These are phyloP conservation scores for Talaromyces stipitatus DNA, from an alignment of 495 filamentous ascomycete species.

Conservation along the genomic window DNA sequence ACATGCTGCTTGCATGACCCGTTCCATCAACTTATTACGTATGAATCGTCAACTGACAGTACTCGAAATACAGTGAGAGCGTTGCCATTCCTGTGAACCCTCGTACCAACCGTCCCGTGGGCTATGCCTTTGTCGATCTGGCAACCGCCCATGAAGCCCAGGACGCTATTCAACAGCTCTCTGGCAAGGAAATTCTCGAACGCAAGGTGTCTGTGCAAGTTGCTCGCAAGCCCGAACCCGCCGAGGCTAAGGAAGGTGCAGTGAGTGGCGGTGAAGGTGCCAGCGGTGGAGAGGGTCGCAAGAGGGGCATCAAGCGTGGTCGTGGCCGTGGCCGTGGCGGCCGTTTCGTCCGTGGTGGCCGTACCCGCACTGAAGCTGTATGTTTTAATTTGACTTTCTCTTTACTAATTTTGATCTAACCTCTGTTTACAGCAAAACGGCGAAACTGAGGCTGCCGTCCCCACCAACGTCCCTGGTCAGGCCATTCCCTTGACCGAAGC, in stretches of 20 bases:
- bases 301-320: conserved; percentile 68
- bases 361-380: conserved; percentile 20
- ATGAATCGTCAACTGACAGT: neutral
- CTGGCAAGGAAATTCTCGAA: conserved; percentile 91
- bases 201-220: conserved; percentile 99
- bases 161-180: conserved; percentile 87
- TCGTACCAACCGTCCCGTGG: conserved; percentile 94
- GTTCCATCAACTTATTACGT: neutral
- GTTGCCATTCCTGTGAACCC: conserved; percentile 98
- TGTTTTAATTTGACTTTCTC: neutral
- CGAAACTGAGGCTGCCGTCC: conserved; percentile 29
- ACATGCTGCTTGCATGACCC: neutral
- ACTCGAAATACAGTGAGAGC: conserved; percentile 63
- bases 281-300: conserved; percentile 66
- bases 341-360: conserved; percentile 55
- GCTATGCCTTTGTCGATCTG: conserved; percentile 97
- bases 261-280: conserved; percentile 58
- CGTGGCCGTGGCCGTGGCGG: conserved; percentile 69
- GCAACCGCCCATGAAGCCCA: conserved; percentile 90
- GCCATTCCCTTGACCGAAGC: conserved; percentile 50
- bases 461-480: conserved; percentile 47
- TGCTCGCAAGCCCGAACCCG: conserved; percentile 90
- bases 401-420: neutral
- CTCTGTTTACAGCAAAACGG: conserved; percentile 10
- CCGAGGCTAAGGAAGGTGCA: conserved; percentile 69